A percentile compares a stretch with the other conserved stretches of the same genome.
Conservation (phyloP, 805 yeast species). For the Candida germanica region DNA sequence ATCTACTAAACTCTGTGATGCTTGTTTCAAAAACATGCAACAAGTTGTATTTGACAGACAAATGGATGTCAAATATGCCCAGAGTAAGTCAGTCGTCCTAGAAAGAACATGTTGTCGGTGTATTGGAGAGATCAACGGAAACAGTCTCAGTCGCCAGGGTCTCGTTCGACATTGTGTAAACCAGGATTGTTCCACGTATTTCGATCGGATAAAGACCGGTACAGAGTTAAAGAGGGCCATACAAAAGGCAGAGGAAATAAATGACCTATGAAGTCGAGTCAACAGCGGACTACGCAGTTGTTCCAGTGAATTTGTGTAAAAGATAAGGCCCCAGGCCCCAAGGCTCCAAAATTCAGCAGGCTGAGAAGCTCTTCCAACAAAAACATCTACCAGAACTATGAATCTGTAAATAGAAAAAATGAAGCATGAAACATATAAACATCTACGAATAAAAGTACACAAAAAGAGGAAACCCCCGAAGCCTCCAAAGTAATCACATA, state of each 20-base stretch:
- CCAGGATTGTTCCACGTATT: conserved; percentile 14
- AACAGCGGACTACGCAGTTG: no score
- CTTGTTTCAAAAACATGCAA: conserved; percentile 3
- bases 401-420: no score
- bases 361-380: no score
- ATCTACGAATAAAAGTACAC: no score
- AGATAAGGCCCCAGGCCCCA: no score
- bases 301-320: no score
- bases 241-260: neutral
- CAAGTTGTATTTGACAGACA: conserved; percentile 3
- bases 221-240: conserved; percentile 5
- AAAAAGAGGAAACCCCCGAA: no score
- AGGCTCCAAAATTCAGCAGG: no score
- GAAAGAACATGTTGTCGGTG: conserved; percentile 9
- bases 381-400: no score
- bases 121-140: neutral
- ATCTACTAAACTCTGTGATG: conserved; percentile 3
- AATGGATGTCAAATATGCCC: conserved; percentile 3
- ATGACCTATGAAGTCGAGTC: no score
- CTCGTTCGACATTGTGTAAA: conserved; percentile 8
- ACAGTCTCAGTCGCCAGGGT: neutral
- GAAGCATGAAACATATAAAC: no score
- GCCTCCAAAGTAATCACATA: no score
- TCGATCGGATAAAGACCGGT: conserved; percentile 7
- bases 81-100: neutral